Conservation (phyloP, 2,329 filamentous ascomycete genomes). For the Fusarium dlaminii region DNA sequence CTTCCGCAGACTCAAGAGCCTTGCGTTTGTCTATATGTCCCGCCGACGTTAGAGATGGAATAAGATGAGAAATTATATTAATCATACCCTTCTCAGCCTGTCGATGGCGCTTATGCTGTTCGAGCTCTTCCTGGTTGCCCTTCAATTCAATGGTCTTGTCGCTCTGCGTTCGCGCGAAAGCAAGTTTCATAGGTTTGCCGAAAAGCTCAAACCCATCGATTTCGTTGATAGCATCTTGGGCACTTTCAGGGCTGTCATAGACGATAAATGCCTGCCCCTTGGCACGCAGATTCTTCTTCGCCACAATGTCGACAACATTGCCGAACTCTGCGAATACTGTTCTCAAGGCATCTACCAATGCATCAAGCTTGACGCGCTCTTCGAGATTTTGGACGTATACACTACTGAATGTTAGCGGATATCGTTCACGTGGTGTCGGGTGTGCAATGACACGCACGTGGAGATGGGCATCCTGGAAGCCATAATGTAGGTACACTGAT, state of each 20-base stretch:
- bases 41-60: background rate
- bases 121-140: slow-evolving; percentile 82
- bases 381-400: slow-evolving; percentile 86
- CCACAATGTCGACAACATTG: slow-evolving; percentile 82
- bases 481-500: slow-evolving; percentile 40
- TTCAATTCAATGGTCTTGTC: slow-evolving; percentile 85
- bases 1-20: slow-evolving; percentile 81
- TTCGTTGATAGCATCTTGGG: slow-evolving; percentile 83
- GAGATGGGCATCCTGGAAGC: slow-evolving; percentile 61
- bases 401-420: slow-evolving; percentile 56
- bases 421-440: slow-evolving; percentile 58
- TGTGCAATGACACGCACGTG: slow-evolving; percentile 81
- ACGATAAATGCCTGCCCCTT: slow-evolving; percentile 97
- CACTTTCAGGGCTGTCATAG: slow-evolving; percentile 83
- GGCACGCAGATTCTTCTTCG: slow-evolving; percentile 88
- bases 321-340: slow-evolving; percentile 92
- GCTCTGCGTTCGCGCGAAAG: slow-evolving; percentile 83
- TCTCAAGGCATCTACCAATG: slow-evolving; percentile 76
- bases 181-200: slow-evolving; percentile 87
- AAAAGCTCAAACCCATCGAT: slow-evolving; percentile 93
- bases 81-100: slow-evolving; percentile 86
- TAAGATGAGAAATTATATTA: too few relatives aligned
- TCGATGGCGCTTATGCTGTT: slow-evolving; percentile 84
- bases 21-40: slow-evolving; percentile 74
- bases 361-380: slow-evolving; percentile 86